phyloP scores from a whole-genome alignment of 148 eudicot species.

The Limonium bicolor region DNA sequence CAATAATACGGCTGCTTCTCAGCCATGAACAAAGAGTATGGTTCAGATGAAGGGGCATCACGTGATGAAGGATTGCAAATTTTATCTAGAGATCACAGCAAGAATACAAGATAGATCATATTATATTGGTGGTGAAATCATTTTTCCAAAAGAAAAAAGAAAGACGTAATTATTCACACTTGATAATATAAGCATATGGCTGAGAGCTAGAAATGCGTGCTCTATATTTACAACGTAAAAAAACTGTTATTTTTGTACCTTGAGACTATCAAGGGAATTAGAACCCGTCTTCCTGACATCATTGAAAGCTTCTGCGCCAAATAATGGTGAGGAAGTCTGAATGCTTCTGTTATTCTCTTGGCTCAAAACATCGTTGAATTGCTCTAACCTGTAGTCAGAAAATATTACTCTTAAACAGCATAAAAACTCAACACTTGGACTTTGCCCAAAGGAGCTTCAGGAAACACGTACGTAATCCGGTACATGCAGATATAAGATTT shows the following conservation, averaged over 20 bases:
- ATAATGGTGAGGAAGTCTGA: constrained; percentile 37
- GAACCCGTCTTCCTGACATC: constrained; percentile 18
- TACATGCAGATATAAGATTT: constrained; percentile 58
- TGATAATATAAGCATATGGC: background rate
- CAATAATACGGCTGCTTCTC: background rate
- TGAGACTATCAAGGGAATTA: constrained; percentile 24
- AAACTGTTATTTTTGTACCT: constrained; percentile 30
- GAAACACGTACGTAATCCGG: constrained; percentile 57
- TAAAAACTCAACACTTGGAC: background rate
- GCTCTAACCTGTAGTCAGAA: constrained; percentile 65
- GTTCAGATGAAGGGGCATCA: too few relatives aligned
- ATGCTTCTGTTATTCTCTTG: constrained; percentile 49
- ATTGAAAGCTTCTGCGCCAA: constrained; percentile 36
- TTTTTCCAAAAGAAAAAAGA: background rate
- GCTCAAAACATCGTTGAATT: constrained; percentile 83
- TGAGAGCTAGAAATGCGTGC: background rate
- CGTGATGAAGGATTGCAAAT: too few relatives aligned
- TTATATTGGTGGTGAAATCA: too few relatives aligned
- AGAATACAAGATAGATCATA: too few relatives aligned
- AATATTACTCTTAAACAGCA: background rate
- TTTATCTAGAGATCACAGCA: too few relatives aligned
- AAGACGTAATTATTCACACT: background rate
- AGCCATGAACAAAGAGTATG: background rate
- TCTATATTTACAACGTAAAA: background rate
- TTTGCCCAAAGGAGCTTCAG: background rate